Percentiles rank a stretch among this genome's conserved stretches.
phyloP scores from a whole-genome alignment of 495 filamentous ascomycete genomes.

The Aspergillus incahuasiensis region DNA sequence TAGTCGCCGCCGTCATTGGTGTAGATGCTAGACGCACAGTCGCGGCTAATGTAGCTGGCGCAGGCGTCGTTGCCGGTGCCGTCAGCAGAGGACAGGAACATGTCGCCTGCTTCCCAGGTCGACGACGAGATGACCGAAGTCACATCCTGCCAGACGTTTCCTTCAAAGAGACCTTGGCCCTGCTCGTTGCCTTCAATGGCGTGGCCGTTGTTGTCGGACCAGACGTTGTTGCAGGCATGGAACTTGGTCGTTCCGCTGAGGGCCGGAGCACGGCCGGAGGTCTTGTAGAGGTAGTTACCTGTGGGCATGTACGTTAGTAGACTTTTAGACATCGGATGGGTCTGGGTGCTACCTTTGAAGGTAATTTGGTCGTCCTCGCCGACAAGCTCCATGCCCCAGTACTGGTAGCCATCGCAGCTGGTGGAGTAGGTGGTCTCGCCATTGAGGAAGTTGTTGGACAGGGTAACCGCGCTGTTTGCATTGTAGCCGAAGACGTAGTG shows the following conservation, averaged over 20 bases:
- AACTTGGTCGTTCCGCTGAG: constrained; percentile 36
- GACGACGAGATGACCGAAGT: neutral
- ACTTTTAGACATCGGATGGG: neutral
- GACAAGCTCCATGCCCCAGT: constrained; percentile 42
- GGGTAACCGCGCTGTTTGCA: constrained; percentile 37
- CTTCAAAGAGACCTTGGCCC: constrained; percentile 49
- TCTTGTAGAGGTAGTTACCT: constrained; percentile 42
- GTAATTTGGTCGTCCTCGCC: constrained; percentile 40
- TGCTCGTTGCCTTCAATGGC: constrained; percentile 48
- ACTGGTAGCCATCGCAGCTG: constrained; percentile 43
- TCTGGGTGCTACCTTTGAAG: constrained; percentile 32
- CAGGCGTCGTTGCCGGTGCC: neutral
- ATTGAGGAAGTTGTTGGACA: constrained; percentile 45
- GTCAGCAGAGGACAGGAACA: neutral
- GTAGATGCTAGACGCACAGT: neutral
- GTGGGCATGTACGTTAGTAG: neutral
- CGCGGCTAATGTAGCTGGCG: neutral
- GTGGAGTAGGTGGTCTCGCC: constrained; percentile 35
- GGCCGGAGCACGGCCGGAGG: neutral
- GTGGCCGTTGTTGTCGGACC: constrained; percentile 46
- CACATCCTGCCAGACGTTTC: constrained; percentile 41
- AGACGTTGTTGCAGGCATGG: constrained; percentile 51
- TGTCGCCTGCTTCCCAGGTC: neutral
- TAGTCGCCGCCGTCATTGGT: neutral
- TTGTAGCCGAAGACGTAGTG: constrained; percentile 39